These are phyloP conservation scores for Sugiyamaella smithiae DNA, from an alignment of 805 yeast genomes.

Conservation along the genomic window DNA sequence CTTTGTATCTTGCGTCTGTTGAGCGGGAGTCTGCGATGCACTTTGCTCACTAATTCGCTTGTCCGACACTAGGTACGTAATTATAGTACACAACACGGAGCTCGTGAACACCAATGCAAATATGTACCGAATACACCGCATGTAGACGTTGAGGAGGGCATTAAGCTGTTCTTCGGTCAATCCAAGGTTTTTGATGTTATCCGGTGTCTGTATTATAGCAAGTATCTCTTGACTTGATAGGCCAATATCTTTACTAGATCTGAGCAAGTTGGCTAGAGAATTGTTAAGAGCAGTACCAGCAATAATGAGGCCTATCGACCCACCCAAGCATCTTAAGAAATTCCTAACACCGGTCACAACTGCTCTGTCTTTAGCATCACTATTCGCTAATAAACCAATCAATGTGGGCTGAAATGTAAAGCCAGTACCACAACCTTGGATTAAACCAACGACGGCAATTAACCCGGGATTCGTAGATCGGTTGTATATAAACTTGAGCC, in stretches of 20 bases:
- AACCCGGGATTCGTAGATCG: slow-evolving; percentile 35
- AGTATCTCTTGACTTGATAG: slow-evolving; percentile 9
- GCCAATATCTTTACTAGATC: slow-evolving; percentile 12
- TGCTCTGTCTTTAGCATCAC: slow-evolving; percentile 52
- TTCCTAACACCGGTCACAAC: slow-evolving; percentile 58
- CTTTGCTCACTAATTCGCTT: neutral
- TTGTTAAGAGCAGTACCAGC: slow-evolving; percentile 27
- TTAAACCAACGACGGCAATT: slow-evolving; percentile 36
- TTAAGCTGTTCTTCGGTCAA: slow-evolving; percentile 9
- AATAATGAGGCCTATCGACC: slow-evolving; percentile 57
- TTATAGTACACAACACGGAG: slow-evolving; percentile 13
- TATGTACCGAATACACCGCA: slow-evolving; percentile 18
- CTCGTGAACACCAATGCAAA: slow-evolving; percentile 18
- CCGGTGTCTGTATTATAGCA: slow-evolving; percentile 14
- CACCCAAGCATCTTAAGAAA: slow-evolving; percentile 57
- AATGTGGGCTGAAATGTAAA: slow-evolving; percentile 54
- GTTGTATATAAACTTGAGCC: slow-evolving; percentile 39
- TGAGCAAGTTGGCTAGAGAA: neutral
- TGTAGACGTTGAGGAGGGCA: slow-evolving; percentile 21
- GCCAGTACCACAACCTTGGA: slow-evolving; percentile 48
- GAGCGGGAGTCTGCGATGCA: too few relatives aligned
- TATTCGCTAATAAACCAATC: slow-evolving; percentile 55
- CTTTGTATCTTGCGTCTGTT: too few relatives aligned
- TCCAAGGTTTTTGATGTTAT: slow-evolving; percentile 10
- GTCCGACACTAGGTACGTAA: slow-evolving; percentile 22